Conservation (phyloP, 148 eudicot genomes). For the Polygonum aviculare region DNA sequence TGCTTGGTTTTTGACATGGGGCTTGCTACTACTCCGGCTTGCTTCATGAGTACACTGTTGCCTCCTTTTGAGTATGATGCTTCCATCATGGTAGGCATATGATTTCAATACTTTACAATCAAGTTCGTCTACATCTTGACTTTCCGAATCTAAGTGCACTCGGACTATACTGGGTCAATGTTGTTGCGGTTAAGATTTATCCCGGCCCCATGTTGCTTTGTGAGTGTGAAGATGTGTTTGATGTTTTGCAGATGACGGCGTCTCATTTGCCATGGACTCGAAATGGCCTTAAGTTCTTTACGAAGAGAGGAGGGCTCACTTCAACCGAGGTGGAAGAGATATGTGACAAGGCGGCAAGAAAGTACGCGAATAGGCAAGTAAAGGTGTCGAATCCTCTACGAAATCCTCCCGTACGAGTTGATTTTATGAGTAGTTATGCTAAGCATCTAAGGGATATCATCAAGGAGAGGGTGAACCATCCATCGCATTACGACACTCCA, state of each 20-base stretch:
- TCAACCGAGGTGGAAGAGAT: constrained; percentile 76
- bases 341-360: constrained; percentile 68
- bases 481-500: constrained; percentile 64
- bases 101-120: not conserved
- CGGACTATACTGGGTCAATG: too few relatives aligned
- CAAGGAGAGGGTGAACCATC: constrained; percentile 83
- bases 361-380: constrained; percentile 56
- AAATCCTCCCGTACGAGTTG: constrained; percentile 43
- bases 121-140: too few relatives aligned
- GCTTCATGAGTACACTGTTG: constrained; percentile 90
- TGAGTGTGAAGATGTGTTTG: not conserved
- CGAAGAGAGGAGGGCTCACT: constrained; percentile 73
- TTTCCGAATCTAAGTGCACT: too few relatives aligned
- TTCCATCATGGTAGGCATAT: constrained; percentile 70
- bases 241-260: constrained; percentile 69
- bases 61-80: constrained; percentile 64
- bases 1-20: constrained; percentile 73
- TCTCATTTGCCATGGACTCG: constrained; percentile 94
- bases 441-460: constrained; percentile 73
- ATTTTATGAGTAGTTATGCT: constrained; percentile 73
- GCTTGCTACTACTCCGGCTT: constrained; percentile 92
- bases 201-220: too few relatives aligned
- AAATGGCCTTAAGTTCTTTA: constrained; percentile 87
- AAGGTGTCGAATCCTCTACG: constrained; percentile 49
- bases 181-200: too few relatives aligned